Evolutionary conservation across 176 grass and related monocot genomes (phyloP), one percentile per base, ranked within the genome.

Genomic region (Chrysopogon serrulatus): DNA sequence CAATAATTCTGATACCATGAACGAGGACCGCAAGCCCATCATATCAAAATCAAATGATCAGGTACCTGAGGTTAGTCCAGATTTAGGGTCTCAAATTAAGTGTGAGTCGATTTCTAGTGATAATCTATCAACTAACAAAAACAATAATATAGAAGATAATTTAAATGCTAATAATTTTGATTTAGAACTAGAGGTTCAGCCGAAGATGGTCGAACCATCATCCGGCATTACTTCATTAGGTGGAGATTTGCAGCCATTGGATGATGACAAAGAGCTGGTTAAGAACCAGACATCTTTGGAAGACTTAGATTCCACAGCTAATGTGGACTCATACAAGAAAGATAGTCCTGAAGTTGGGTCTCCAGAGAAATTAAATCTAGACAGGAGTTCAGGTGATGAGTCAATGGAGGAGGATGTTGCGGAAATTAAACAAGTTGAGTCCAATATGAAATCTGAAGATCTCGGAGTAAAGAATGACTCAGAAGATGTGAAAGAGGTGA

Each of bases 91-190:
- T 90, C 91, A 90, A 90, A 74, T 94, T 90, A 94, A 92, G 84
- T 86, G 81, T 94, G 97, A 94, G 79, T 99, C 82, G 77, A 92
- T 99, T 99, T 92, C 86, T 96, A 96, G 74, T 40, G 84, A 93
- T 93, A 88, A 79, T 94, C 88, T 92, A 85, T 92, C 88, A 92
- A 93, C 89, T 98, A 93, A 87, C 69, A 90, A 93, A 95, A 89
- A 95, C 65, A 93, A 93, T 89, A 79, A 87, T 85, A 65, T 98
- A 90, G 92, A 96, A 79, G 93, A 91, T 99, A 99, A 99, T 74
- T 86, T 94, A 79, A 96, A 99, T 94, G 91, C 90, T 96, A 92
- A 96, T 92, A 96, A 96, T 90, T 99, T 92, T 96, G 91, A 94
- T 96, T 92, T 99, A 96, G 93, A 98, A 89, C 87, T 95, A 93